A percentile compares a stretch with the other conserved stretches of the same genome.
Conservation (phyloP, 108 stramenopile species). For the Licmophora abbreviata region DNA sequence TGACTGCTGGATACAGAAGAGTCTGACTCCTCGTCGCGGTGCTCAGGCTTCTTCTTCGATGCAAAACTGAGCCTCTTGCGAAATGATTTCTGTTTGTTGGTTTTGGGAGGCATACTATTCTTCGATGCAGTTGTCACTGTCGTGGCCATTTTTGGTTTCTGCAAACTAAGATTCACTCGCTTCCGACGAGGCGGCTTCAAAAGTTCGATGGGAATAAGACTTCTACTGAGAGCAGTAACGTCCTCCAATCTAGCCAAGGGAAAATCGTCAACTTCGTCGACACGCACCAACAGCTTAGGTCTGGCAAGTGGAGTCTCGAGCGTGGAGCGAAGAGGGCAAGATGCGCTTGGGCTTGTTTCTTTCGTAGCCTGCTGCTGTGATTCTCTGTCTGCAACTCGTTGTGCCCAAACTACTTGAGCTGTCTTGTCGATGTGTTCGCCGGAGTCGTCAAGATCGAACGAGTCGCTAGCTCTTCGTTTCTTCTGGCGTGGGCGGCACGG, state of each 20-base stretch:
- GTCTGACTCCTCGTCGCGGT: neutral
- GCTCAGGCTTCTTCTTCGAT: neutral
- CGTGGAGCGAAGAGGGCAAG: no score
- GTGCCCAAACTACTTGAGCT: no score
- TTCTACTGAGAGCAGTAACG: neutral
- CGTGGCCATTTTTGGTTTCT: neutral
- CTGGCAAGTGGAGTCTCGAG: neutral
- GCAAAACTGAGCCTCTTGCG: neutral
- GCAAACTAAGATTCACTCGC: neutral
- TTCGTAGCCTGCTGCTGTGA: no score
- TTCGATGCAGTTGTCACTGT: neutral
- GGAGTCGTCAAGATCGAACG: no score
- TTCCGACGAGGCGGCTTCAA: conserved; percentile 1
- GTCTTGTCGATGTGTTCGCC: no score
- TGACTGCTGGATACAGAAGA: neutral
- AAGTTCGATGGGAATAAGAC: neutral
- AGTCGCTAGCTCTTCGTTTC: no score
- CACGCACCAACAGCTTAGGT: neutral
- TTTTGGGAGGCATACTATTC: no score
- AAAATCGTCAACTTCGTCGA: conserved; percentile 8
- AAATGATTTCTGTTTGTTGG: neutral
- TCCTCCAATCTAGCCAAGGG: conserved; percentile 2
- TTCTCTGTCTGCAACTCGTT: no score
- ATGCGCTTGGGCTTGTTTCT: no score
- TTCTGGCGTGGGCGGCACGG: no score